phyloP scores from a whole-genome alignment of 352 stramenopile genomes.

The Globisporangium acanthophoron region DNA sequence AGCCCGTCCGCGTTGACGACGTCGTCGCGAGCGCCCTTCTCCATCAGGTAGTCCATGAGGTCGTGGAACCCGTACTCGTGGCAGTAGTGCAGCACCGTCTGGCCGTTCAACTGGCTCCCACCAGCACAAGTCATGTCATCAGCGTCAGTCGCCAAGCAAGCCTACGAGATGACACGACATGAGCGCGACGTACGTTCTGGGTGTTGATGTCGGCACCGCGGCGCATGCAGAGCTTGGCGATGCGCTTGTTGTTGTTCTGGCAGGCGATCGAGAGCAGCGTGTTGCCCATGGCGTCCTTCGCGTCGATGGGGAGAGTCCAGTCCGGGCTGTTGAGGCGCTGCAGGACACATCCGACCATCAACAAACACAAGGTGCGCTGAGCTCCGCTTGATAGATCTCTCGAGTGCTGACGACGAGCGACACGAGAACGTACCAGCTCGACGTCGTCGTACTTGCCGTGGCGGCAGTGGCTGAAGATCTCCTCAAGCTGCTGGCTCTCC shows the following conservation, averaged over 20 bases:
- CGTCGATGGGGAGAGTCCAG: constrained; percentile 88
- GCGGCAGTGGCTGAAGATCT: constrained; percentile 86
- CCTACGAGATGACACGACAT: neutral
- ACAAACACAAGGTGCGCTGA: neutral
- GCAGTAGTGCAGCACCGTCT: constrained; percentile 92
- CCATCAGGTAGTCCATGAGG: constrained; percentile 92
- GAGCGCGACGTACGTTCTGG: constrained; percentile 66
- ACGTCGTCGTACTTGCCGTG: constrained; percentile 89
- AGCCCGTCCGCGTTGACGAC: constrained; percentile 91
- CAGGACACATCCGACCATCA: neutral
- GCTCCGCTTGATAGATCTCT: constrained; percentile 12
- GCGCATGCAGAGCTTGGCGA: constrained; percentile 92
- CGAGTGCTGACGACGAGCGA: neutral
- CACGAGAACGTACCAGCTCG: constrained; percentile 40
- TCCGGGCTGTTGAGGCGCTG: constrained; percentile 89
- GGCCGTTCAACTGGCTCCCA: constrained; percentile 67
- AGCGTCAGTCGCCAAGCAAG: no score
- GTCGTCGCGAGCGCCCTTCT: constrained; percentile 92
- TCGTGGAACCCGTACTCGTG: constrained; percentile 94
- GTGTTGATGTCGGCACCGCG: constrained; percentile 92
- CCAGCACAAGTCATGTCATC: neutral
- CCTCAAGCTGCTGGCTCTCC: constrained; percentile 84
- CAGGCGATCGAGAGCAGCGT: constrained; percentile 91
- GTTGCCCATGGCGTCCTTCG: constrained; percentile 90
- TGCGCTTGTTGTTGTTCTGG: constrained; percentile 96